Percentiles rank a stretch among this genome's conserved stretches.
Conservation (phyloP, 208 protist genomes). For the Strigomonas culicis region DNA sequence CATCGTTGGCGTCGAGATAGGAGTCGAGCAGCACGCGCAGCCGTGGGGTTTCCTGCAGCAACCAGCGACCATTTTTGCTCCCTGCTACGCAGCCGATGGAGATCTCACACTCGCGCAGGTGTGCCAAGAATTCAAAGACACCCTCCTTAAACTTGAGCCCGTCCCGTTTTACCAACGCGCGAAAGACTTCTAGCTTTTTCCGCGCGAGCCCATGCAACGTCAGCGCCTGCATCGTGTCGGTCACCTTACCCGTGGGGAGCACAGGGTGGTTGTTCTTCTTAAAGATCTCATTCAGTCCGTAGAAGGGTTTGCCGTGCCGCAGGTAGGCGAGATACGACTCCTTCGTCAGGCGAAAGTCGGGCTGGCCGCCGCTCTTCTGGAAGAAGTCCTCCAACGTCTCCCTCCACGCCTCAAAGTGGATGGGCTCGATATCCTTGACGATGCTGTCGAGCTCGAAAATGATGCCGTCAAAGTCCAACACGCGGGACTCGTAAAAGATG, state of each 20-base stretch:
- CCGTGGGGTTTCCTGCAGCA: constrained; percentile 59
- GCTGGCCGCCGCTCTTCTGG: constrained; percentile 12
- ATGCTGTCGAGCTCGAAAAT: constrained; percentile 88
- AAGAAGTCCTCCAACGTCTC: constrained; percentile 72
- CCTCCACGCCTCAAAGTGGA: constrained; percentile 87
- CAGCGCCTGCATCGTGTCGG: constrained; percentile 42
- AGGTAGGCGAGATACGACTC: constrained; percentile 87
- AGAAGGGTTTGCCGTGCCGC: constrained; percentile 57
- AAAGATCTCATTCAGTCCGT: constrained; percentile 62
- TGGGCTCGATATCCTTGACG: constrained; percentile 71
- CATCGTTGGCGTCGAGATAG: constrained; percentile 76
- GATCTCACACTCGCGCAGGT: constrained; percentile 73
- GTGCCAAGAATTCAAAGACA: constrained; percentile 53
- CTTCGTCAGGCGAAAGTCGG: constrained; percentile 49
- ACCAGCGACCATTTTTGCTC: constrained; percentile 79
- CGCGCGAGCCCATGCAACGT: constrained; percentile 66
- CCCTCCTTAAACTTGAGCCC: constrained; percentile 57
- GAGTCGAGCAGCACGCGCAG: constrained; percentile 57
- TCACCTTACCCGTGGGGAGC: constrained; percentile 35
- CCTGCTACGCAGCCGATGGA: constrained; percentile 76
- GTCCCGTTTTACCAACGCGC: constrained; percentile 32
- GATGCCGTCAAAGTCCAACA: constrained; percentile 88
- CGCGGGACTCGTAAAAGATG: constrained; percentile 62
- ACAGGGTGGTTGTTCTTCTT: constrained; percentile 42
- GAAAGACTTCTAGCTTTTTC: constrained; percentile 69